A percentile compares a stretch with the other conserved stretches of the same genome.
Conservation (phyloP, 371 early-diverging fungal genomes). For the Basidiobolus heterosporus region DNA sequence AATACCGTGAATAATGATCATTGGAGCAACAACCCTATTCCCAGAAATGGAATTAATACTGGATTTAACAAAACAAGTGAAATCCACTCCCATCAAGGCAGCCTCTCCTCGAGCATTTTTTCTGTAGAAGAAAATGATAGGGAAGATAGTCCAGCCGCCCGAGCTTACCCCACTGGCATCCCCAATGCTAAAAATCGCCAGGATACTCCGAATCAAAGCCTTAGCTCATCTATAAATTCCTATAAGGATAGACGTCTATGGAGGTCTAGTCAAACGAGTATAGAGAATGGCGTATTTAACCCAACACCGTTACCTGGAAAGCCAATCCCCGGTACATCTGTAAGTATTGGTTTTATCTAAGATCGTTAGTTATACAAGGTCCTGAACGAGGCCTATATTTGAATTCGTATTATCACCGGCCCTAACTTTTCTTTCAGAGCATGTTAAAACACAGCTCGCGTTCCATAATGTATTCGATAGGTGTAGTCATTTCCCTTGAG, state of each 20-base stretch:
- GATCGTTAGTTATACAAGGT: no score
- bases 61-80: neutral
- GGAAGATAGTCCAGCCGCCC: no score
- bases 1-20: slow-evolving; percentile 11
- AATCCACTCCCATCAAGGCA: no score
- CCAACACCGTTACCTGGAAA: slow-evolving; percentile 39
- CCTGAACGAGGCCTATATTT: no score
- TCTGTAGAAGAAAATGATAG: no score
- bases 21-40: neutral
- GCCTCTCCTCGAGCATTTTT: no score
- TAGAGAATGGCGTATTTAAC: slow-evolving; percentile 40
- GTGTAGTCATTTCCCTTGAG: slow-evolving; percentile 34
- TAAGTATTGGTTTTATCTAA: neutral
- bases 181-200: neutral
- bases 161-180: no score
- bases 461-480: slow-evolving; percentile 37
- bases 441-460: slow-evolving; percentile 22
- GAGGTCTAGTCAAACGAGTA: slow-evolving; percentile 37
- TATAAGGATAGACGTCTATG: slow-evolving; percentile 9
- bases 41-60: neutral
- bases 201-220: neutral
- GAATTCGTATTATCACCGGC: no score
- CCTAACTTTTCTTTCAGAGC: slow-evolving; percentile 10
- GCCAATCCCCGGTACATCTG: neutral
- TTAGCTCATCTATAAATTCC: neutral